These are phyloP conservation scores for Mallotus repandus DNA, from an alignment of 441 rosid genomes.

Conservation along the genomic window DNA sequence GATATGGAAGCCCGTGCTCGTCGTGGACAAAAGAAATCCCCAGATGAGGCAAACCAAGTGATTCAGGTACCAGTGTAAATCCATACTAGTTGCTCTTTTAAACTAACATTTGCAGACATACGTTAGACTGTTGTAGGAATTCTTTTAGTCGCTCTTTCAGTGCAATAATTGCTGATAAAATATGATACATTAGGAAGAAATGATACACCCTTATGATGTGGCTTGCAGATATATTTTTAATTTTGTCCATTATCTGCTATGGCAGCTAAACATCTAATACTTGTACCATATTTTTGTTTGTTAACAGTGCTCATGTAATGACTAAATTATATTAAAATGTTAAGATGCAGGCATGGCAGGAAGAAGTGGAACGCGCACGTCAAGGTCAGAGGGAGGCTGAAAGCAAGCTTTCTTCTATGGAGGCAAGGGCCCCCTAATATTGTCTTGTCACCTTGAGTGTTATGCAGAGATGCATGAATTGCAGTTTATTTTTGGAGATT, in stretches of 20 bases:
- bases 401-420: constrained; percentile 82
- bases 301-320: neutral
- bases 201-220: neutral
- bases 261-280: neutral
- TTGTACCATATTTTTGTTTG: neutral
- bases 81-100: neutral
- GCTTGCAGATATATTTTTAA: constrained; percentile 7
- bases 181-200: neutral
- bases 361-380: constrained; percentile 94
- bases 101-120: neutral
- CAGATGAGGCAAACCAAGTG: constrained; percentile 91
- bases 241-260: constrained; percentile 3
- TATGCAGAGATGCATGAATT: neutral
- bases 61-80: constrained; percentile 61
- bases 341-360: constrained; percentile 96
- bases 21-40: constrained; percentile 83
- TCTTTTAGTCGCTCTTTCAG: neutral
- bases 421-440: constrained; percentile 46
- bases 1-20: constrained; percentile 89
- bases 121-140: neutral
- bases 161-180: neutral
- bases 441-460: no score
- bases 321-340: constrained; percentile 19
- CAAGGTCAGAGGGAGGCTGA: constrained; percentile 97
- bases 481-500: neutral